Evolutionary conservation across 306 rosid genomes (phyloP), one percentile per base, ranked within the genome.

Genomic region (Cicer cuneatum): DNA sequence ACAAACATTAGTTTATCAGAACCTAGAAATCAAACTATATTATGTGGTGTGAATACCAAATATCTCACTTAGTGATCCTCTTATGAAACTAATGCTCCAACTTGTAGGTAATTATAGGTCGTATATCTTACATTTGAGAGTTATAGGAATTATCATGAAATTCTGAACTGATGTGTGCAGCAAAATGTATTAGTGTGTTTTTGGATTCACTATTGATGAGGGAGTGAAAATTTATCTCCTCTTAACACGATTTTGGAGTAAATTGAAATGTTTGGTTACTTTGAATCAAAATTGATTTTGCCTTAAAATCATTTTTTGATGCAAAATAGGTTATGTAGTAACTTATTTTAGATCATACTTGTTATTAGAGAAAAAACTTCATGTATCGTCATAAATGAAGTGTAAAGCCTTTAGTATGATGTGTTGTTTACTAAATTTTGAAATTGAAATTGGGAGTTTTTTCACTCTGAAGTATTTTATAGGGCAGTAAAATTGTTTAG

Each of bases 381-480:
- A 2, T 24, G 33, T 24, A 24, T 24, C 33, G 33, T 24, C 33
- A 24, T 24, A 24, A 4, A 24, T 24, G 33, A 24, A 24, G 33
- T 24, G 33, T 24, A 4, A 24, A 24, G 3, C 33, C 33, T 24
- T 21, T 3, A 4, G 4, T 24, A 24, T 24, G 33, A 24, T 24
- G 33, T 24, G 33, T 24, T 3, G 33, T 24, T 15, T n/a, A 14
- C 33, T 62, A 62, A 62, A 38, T 62, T 62, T 62, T 8, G 7
- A n/a, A 35, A 47, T 10, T 8, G 19, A 29, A 35, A n/a, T 5
- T 8, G 73, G 24, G 46, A 69, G 33, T 49, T 33, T 35, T n/a
- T 51, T 66, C 19, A 43, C 35, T 19, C 10, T 61, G 14, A 66
- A 66, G 37, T 66, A 49, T 33, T 51, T 69, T 49, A 48, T 15